These are phyloP conservation scores for Globisporangium nunn DNA, from an alignment of 352 stramenopile species.

Conservation along the genomic window DNA sequence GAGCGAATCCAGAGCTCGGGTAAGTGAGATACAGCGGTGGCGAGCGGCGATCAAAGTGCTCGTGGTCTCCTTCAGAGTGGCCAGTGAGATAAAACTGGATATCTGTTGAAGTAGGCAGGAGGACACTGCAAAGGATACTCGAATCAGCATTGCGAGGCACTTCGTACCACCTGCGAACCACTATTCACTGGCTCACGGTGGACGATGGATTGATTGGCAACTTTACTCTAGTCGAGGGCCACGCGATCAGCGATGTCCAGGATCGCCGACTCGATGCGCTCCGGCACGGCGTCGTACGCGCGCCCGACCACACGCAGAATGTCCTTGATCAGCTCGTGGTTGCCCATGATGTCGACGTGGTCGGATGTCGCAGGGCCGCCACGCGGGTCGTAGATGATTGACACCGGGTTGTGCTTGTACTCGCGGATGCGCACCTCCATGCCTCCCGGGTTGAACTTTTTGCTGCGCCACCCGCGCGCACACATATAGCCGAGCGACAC, in stretches of 20 bases:
- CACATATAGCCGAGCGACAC: constrained; percentile 94
- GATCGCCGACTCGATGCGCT: constrained; percentile 67
- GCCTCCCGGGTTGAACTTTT: constrained; percentile 82
- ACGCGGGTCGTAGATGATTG: constrained; percentile 62
- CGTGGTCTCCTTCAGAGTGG: no score
- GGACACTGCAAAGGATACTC: no score
- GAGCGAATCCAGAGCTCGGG: no score
- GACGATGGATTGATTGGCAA: no score
- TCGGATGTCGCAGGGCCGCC: constrained; percentile 77
- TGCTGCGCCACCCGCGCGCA: constrained; percentile 72
- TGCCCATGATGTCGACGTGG: constrained; percentile 95
- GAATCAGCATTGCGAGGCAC: no score
- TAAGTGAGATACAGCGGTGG: no score
- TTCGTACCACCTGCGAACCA: no score
- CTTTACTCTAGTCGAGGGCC: constrained; percentile 4
- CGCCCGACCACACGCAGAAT: constrained; percentile 49
- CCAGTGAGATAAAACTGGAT: no score
- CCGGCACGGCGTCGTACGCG: constrained; percentile 64
- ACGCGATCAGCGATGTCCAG: constrained; percentile 55
- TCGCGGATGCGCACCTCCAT: constrained; percentile 83
- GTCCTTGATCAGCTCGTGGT: constrained; percentile 86
- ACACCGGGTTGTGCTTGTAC: constrained; percentile 69
- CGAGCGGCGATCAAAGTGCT: no score
- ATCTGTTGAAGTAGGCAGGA: no score
- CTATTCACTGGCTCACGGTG: no score